These are phyloP conservation scores for Citropsis articulata DNA, from an alignment of 345 rosid species.

Conservation along the genomic window DNA sequence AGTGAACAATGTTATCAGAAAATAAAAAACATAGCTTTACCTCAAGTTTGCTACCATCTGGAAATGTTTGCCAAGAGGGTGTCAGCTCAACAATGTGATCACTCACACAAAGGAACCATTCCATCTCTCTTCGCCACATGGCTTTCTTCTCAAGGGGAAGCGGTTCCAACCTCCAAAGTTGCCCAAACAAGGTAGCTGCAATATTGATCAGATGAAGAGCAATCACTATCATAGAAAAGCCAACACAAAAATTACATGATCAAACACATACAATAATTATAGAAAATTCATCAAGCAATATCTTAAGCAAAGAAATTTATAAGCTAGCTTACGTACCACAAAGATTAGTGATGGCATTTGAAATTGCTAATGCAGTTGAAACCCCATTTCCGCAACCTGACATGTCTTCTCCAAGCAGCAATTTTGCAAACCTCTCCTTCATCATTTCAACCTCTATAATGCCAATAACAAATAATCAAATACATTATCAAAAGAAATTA, in stretches of 20 bases:
- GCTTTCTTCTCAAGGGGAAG: conserved; percentile 73
- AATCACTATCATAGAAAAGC: conserved; percentile 7
- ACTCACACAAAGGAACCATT: conserved; percentile 89
- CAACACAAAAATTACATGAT: not conserved
- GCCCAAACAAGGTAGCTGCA: conserved; percentile 89
- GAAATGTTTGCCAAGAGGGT: conserved; percentile 95
- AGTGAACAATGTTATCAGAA: not conserved
- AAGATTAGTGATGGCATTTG: conserved; percentile 95
- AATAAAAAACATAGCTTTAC: conserved; percentile 29
- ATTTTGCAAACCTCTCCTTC: conserved; percentile 94
- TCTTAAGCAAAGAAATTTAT: not conserved
- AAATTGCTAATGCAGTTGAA: conserved; percentile 85
- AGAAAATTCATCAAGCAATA: not conserved
- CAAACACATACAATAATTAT: not conserved
- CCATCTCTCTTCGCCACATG: conserved; percentile 98
- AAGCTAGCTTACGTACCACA: conserved; percentile 63
- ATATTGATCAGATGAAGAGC: conserved; percentile 4
- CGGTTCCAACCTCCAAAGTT: conserved; percentile 96
- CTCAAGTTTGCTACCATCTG: conserved; percentile 97
- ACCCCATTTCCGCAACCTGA: conserved; percentile 99
- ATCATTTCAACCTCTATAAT: conserved; percentile 81
- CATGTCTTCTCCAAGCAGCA: conserved; percentile 98
- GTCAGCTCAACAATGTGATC: conserved; percentile 94
- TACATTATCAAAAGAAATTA: not conserved
- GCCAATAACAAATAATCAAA: conserved; percentile 17